Evolutionary conservation across 2,329 filamentous ascomycete genomes (phyloP).

Genomic region (Pseudocercospora pini-densiflorae): DNA sequence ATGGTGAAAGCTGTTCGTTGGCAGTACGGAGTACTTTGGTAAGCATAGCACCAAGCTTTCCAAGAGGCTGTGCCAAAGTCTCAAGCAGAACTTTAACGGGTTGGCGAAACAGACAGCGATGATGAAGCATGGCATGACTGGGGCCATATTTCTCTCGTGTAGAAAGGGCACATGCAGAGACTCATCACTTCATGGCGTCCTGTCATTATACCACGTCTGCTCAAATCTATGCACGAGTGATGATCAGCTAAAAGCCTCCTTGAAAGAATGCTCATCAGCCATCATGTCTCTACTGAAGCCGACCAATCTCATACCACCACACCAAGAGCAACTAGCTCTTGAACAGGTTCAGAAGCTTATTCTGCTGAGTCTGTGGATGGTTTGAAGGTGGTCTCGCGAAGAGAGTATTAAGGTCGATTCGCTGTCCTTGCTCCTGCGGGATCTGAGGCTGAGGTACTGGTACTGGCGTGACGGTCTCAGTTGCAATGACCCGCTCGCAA

Average conservation of each 20-base stretch:
- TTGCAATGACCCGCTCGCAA: constrained; percentile 43
- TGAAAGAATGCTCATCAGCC: not conserved
- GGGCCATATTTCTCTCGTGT: not conserved
- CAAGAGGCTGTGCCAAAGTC: not conserved
- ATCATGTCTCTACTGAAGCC: not conserved
- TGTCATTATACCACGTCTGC: not conserved
- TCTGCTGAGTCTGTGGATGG: constrained; percentile 26
- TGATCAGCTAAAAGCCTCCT: not conserved
- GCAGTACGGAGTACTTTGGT: not conserved
- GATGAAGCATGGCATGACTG: not conserved
- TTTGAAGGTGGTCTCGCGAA: constrained; percentile 26
- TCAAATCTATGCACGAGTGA: not conserved
- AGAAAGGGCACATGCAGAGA: not conserved
- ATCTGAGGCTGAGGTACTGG: constrained; percentile 38
- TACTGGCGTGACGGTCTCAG: constrained; percentile 53
- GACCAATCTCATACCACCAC: not conserved
- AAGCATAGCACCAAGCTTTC: not conserved
- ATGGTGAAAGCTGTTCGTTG: not conserved
- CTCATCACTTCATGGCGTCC: not conserved
- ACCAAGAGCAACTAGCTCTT: constrained; percentile 22
- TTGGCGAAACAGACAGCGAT: not conserved
- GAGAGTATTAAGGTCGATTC: constrained; percentile 33
- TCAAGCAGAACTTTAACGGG: not conserved
- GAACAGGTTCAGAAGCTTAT: constrained; percentile 36
- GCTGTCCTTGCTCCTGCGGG: constrained; percentile 52